Evolutionary conservation across 176 grass and related monocot genomes (phyloP), one percentile per base, ranked within the genome.

Genomic region (Carex parvula): DNA sequence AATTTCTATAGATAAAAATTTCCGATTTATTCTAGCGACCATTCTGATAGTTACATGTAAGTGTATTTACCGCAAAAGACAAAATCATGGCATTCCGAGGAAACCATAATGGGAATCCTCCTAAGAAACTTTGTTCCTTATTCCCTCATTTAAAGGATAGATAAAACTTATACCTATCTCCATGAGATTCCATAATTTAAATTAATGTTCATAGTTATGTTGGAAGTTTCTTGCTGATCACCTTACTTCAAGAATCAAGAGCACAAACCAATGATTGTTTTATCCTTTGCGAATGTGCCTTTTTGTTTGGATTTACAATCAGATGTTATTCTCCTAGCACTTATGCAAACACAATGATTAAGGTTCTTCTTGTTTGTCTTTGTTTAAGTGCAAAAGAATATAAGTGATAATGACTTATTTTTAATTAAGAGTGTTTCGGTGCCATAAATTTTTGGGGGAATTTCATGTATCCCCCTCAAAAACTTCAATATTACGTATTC

Each of bases 311-410:
- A 64, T 64, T 29, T 65, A 83, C 15, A 68, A 83, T 83, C 80
- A 68, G 63, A 67, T 54, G 53, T 85, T 85, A 85, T 85, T 85
- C 70, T 50, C 83, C 33, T 61, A 85, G 83, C 83, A 85, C 83
- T 65, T 78, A 4, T 30, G 16, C 59, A 57, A 78, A 78, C 54
- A 85, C 63, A 63, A 85, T 85, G 50, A 85, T 85, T 85, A 57
- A 8, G 39, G 67, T 83, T 68, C 80, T 66, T 50, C 46, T 64
- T 68, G 7, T 4, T 20, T 50, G 5, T 44, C 80, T 65, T 82
- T 52, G 39, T 53, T 65, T 48, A 50, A 83, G 6, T 65, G 44
- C 42, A 83, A 50, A n/a, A 16, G 22, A 83, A 83, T 63, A 53
- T 33, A 30, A 68, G 59, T 61, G 42, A 62, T 81, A 20, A 41